phyloP scores from a whole-genome alignment of 129 eudicot species.

The Oenanthe sinensis region DNA sequence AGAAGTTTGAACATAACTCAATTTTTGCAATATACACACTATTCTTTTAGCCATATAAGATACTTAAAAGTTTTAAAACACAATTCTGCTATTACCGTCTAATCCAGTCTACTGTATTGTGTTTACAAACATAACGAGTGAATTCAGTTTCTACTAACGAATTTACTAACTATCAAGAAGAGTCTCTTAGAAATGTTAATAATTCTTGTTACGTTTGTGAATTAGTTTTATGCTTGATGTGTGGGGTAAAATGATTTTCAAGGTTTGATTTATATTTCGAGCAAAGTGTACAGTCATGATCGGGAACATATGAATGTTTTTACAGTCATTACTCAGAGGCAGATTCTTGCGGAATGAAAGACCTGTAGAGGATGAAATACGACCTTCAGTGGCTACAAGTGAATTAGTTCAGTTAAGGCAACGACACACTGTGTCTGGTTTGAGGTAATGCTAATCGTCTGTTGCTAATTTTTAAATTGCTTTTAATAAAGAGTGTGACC shows the following conservation, averaged over 20 bases:
- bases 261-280: background rate
- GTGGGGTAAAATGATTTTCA: background rate
- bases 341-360: conserved; percentile 87
- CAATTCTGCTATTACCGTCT: background rate
- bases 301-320: conserved; percentile 1
- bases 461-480: background rate
- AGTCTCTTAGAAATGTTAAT: background rate
- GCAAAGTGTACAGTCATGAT: conserved; percentile 4
- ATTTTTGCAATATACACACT: background rate
- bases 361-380: conserved; percentile 78
- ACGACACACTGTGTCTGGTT: conserved; percentile 88
- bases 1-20: background rate
- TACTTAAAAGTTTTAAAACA: background rate
- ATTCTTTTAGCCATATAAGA: background rate
- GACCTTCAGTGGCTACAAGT: conserved; percentile 73
- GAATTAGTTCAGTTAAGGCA: conserved; percentile 89
- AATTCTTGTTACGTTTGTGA: background rate
- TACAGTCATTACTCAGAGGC: conserved; percentile 86
- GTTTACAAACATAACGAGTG: background rate
- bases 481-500: background rate
- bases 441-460: conserved; percentile 48
- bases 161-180: background rate
- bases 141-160: background rate
- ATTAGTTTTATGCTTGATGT: background rate
- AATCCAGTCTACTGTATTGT: background rate